Evolutionary conservation across 176 grass and related monocot genomes (phyloP).

Genomic region (Saccharum officinarum): DNA sequence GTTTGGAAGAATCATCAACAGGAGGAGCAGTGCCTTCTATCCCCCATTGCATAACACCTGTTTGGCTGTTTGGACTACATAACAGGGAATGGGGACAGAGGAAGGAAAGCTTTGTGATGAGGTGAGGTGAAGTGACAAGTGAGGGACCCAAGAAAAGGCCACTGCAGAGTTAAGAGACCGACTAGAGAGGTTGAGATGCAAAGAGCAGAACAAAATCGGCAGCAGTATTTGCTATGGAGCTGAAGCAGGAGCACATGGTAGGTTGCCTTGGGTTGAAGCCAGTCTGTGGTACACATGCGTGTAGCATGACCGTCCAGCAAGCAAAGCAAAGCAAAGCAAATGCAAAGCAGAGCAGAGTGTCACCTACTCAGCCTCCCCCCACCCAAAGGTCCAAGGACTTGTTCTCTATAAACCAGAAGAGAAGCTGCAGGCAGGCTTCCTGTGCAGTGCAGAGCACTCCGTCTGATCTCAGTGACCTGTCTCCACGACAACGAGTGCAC

Average conservation of each 20-base stretch:
- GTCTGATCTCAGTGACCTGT: not conserved
- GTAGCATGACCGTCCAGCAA: conserved; percentile 17
- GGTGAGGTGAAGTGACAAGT: not conserved
- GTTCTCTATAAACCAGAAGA: not conserved
- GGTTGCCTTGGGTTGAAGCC: conserved; percentile 46
- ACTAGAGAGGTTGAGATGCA: not conserved
- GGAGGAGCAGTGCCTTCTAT: too few species aligned
- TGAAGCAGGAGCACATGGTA: conserved; percentile 40
- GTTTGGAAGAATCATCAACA: too few species aligned
- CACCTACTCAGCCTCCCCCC: not conserved
- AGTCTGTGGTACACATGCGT: not conserved
- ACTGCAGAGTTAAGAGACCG: not conserved
- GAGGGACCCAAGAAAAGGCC: conserved; percentile 15
- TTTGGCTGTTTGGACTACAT: conserved; percentile 9
- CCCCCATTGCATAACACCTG: not conserved
- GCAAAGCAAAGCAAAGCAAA: not conserved
- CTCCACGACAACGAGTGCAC: not conserved
- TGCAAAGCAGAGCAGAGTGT: not conserved
- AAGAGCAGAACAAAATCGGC: not conserved
- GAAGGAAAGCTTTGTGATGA: conserved; percentile 18
- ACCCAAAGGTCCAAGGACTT: not conserved
- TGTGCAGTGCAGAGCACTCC: not conserved
- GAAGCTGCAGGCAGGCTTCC: not conserved
- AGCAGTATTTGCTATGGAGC: not conserved
- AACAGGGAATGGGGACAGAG: not conserved